A percentile compares a stretch with the other conserved stretches of the same genome.
phyloP scores from a whole-genome alignment of 441 rosid genomes.

The Gossypium davidsonii region DNA sequence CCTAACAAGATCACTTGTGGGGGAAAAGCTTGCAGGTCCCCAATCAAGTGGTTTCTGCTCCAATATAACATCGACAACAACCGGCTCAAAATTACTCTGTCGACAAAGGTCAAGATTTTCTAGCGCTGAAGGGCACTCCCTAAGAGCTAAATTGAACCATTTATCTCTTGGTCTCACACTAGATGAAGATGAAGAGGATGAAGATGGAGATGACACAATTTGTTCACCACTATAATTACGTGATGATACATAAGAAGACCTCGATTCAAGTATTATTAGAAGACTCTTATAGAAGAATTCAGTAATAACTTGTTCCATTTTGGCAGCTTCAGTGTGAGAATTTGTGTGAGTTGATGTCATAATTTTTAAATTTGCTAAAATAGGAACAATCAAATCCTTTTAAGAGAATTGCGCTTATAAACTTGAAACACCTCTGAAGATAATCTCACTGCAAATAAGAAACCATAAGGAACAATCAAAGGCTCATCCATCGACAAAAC shows the following conservation, averaged over 20 bases:
- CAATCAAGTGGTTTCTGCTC: slow-evolving; percentile 49
- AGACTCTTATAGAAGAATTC: slow-evolving; percentile 86
- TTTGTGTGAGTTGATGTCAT: slow-evolving; percentile 55
- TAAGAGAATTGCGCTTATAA: background rate
- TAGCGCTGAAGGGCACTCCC: slow-evolving; percentile 72
- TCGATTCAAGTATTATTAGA: slow-evolving; percentile 76
- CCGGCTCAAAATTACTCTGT: slow-evolving; percentile 55
- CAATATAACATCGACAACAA: slow-evolving; percentile 84
- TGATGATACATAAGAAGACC: slow-evolving; percentile 71
- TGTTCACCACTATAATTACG: slow-evolving; percentile 80
- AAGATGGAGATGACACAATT: slow-evolving; percentile 53
- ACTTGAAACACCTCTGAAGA: background rate
- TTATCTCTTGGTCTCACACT: slow-evolving; percentile 80
- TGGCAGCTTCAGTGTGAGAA: slow-evolving; percentile 58
- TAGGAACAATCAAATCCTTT: background rate
- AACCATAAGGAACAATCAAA: slow-evolving; percentile 6
- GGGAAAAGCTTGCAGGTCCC: slow-evolving; percentile 42
- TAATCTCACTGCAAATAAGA: slow-evolving; percentile 3
- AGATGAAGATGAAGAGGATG: slow-evolving; percentile 72
- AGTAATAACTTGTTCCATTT: slow-evolving; percentile 71
- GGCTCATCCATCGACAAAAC: background rate
- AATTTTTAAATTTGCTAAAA: slow-evolving; percentile 4
- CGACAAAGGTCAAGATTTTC: slow-evolving; percentile 73
- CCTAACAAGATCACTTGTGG: slow-evolving; percentile 39
- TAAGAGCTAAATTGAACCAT: slow-evolving; percentile 87